Conservation (phyloP, 1,284 basidiomycete species). For the Austroboletus novae-zelandiae region DNA sequence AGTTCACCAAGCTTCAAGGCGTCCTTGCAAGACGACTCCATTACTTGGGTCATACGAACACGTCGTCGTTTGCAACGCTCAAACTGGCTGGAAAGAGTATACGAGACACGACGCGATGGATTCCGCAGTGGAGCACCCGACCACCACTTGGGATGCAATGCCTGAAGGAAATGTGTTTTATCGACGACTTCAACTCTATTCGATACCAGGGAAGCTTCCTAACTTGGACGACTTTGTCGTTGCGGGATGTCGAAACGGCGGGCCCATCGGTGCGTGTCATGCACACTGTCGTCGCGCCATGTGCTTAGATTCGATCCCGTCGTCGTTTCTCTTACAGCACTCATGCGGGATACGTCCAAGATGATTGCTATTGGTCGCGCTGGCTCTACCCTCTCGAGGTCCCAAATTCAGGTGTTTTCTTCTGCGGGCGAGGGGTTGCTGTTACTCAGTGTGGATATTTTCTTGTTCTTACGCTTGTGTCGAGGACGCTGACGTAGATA, state of each 20-base stretch:
- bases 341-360: constrained; percentile 85
- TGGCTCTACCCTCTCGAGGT: constrained; percentile 61
- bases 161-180: constrained; percentile 79
- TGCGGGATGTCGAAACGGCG: constrained; percentile 82
- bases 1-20: neutral
- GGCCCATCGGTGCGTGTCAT: constrained; percentile 73
- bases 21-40: neutral
- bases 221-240: constrained; percentile 81
- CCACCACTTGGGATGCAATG: constrained; percentile 77
- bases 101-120: constrained; percentile 22
- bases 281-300: neutral
- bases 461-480: constrained; percentile 9
- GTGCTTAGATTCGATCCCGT: constrained; percentile 4
- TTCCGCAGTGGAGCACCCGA: constrained; percentile 63
- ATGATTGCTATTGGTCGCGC: constrained; percentile 73
- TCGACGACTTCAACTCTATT: constrained; percentile 80
- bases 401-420: constrained; percentile 77
- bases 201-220: constrained; percentile 76
- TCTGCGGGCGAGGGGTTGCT: constrained; percentile 67
- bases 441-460: constrained; percentile 65
- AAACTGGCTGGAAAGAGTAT: neutral
- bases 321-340: constrained; percentile 47
- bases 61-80: neutral
- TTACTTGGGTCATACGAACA: neutral
- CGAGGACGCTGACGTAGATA: constrained; percentile 18